Evolutionary conservation across 1,284 basidiomycete genomes (phyloP).

Genomic region (Heterobasidion annosum): DNA sequence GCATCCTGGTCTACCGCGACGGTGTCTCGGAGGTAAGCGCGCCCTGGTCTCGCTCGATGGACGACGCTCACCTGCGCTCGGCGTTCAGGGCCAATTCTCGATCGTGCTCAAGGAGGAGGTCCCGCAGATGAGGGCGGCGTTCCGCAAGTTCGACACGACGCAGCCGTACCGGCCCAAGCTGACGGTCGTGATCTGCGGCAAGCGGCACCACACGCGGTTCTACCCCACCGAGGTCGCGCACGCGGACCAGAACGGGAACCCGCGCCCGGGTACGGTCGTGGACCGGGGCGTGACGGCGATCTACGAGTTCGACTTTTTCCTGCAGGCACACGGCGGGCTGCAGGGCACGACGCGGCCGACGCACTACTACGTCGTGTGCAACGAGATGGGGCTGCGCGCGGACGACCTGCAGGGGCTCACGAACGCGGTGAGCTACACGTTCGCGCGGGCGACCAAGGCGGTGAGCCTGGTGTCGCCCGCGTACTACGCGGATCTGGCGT

Average conservation of each 20-base stretch:
- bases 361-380: conserved; percentile 71
- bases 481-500: conserved; percentile 69
- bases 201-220: conserved; percentile 80
- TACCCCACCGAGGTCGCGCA: conserved; percentile 50
- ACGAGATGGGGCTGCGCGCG: conserved; percentile 59
- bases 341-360: conserved; percentile 57
- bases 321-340: conserved; percentile 54
- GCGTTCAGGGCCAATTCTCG: conserved; percentile 56
- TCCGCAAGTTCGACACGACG: conserved; percentile 38
- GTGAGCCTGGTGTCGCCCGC: conserved; percentile 73
- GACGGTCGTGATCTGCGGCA: conserved; percentile 72
- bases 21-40: conserved; percentile 64
- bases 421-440: conserved; percentile 64
- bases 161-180: conserved; percentile 54
- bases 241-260: conserved; percentile 59
- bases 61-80: no score
- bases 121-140: conserved; percentile 54
- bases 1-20: conserved; percentile 70
- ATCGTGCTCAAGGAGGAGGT: conserved; percentile 59
- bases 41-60: neutral
- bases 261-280: conserved; percentile 67
- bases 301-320: conserved; percentile 72
- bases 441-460: conserved; percentile 71
- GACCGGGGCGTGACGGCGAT: conserved; percentile 58
- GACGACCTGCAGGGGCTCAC: conserved; percentile 55